Conservation (phyloP, 1,139 yeast genomes). For the Saccharomycopsis phalli region DNA sequence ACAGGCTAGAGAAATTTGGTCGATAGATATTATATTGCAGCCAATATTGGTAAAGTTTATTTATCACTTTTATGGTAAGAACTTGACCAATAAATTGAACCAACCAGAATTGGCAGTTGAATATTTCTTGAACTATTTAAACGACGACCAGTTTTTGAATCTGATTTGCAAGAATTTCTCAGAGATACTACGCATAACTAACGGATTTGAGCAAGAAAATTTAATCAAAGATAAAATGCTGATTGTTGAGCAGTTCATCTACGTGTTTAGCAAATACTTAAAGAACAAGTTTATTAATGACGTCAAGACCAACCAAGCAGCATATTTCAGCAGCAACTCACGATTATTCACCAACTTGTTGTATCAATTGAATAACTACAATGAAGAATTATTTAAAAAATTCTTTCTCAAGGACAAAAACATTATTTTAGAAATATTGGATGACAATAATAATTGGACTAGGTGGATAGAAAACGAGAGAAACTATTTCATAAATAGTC, state of each 20-base stretch:
- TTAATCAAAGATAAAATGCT: neutral
- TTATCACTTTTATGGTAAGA: conserved; percentile 19
- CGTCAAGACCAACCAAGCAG: conserved; percentile 6
- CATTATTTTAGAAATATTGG: conserved; percentile 7
- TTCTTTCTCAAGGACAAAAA: conserved; percentile 11
- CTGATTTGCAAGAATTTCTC: conserved; percentile 5
- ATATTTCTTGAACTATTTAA: conserved; percentile 13
- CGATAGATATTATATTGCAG: conserved; percentile 12
- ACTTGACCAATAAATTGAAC: conserved; percentile 16
- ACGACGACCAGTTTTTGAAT: conserved; percentile 7
- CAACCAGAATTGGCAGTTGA: conserved; percentile 19
- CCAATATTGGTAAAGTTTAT: conserved; percentile 18
- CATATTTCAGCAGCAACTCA: conserved; percentile 11
- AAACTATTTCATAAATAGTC: conserved; percentile 5
- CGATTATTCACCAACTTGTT: conserved; percentile 18
- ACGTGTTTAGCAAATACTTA: conserved; percentile 18
- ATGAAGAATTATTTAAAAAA: conserved; percentile 10
- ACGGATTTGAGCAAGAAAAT: neutral
- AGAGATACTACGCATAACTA: neutral
- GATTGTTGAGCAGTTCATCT: conserved; percentile 7
- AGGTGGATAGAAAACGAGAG: conserved; percentile 12
- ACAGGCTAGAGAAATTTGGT: conserved; percentile 7
- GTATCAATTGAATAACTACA: conserved; percentile 17
- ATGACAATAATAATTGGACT: conserved; percentile 12
- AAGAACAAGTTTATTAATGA: conserved; percentile 18